Evolutionary conservation across 768 basidiomycete species (phyloP), one percentile per base, ranked within the genome.

Genomic region (Exidia glandulosa): DNA sequence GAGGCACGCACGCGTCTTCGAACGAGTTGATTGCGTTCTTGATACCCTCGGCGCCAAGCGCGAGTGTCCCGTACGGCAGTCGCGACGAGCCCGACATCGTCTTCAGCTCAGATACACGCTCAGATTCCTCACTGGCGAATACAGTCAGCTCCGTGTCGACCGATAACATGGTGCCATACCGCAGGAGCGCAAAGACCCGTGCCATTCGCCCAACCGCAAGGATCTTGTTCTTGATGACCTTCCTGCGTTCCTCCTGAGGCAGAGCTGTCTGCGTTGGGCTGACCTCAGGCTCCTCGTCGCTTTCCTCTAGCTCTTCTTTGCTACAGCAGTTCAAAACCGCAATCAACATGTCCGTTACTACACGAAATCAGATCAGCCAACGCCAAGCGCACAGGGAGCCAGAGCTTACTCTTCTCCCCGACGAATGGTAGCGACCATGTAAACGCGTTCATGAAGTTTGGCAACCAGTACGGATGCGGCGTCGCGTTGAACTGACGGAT

Each of bases 391-490:
- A 16, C 58, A 59, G 31, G 27, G 52, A 25, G 13, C 19, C 30
- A 36, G 27, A 14, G 3, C 60, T 12, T 29, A 59, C 60, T 61
- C 52, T 80, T 80, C 64, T 78, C 76, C 56, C 77, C 78, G 1
- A 79, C 77, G 65, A 78, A 80, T 6, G 77, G 78, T 63, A 79
- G 63, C 68, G 70, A 72, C 78, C 77, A 79, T 16, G 78, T 77
- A 61, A 80, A 79, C 45, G 77, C 77, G 63, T 80, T 78, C 78
- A 79, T 79, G 58, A 80, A 80, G 67, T 80, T 79, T 4, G 79
- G 79, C 31, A 80, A 41, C 62, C 77, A 79, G 64, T 79, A 79
- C 12, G 77, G 77, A 64, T 79, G 77, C 36, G 77, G 77, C 23
- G 69, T 73, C 67, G 74, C 76, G 69, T 78, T 79, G 71, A 79